Evolutionary conservation across 2,329 filamentous ascomycete genomes (phyloP), one percentile per base, ranked within the genome.

Genomic region (Botryotinia globosa): DNA sequence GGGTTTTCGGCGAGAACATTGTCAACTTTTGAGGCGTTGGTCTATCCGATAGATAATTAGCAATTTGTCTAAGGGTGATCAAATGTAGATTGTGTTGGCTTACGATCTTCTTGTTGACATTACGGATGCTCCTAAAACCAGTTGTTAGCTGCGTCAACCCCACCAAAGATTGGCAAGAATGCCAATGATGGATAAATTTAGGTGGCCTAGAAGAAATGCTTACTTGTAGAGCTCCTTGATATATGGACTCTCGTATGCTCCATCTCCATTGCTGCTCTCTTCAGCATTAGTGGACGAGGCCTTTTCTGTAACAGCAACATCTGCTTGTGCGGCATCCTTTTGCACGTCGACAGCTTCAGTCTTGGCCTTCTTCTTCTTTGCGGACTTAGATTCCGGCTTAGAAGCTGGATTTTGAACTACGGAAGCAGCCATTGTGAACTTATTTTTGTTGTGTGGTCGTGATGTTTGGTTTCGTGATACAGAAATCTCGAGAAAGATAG

Each of bases 81-180:
- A 37, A 34, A 18, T 12, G 39, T 6, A 62, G 20, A 51, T 42
- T 9, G 14, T 65, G 25, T 37, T 48, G 37, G 85, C 92, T 85
- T 84, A 97, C 93, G 79, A 98, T 90, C 85, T 98, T 98, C 88
- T 98, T 98, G 86, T 90, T 92, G 80, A 96, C 85, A 83, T 96
- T 97, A 80, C 95, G 94, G 79, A 98, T 92, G 83, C 89, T 94
- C 87, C 94, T 97, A 74, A 62, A 73, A 25, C 20, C n/a, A 64
- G 29, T 62, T 78, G 39, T 72, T 59, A 72, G 70, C 51, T 59
- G 32, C n/a, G 29, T 34, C 14, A 32, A 34, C 9, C 44, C 12
- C 32, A 51, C 29, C 12, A 66, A 29, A 8, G 9, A n/a, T 22
- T n/a, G 66, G 32, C 64, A 51, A 51, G 34, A 44, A 59, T 51